Percentiles rank a stretch among this genome's conserved stretches.
Evolutionary conservation across 1,284 basidiomycete species (phyloP).

Genomic region (Ganoderma sinense): DNA sequence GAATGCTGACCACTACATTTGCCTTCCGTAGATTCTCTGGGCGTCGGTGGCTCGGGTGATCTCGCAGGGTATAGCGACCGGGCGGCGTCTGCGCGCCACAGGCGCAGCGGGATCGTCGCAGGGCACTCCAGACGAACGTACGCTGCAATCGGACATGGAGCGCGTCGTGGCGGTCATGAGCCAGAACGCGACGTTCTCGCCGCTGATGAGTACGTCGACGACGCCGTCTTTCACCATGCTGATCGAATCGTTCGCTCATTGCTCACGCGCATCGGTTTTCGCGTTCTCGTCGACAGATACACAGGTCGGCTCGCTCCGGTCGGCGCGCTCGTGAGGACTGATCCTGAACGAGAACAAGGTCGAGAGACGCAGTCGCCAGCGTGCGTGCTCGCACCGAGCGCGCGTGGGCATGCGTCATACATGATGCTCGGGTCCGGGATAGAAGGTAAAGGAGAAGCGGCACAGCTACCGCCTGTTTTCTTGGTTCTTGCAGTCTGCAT

Average conservation of each 20-base stretch:
- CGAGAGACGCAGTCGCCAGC: background rate
- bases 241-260: constrained; percentile 16
- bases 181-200: constrained; percentile 23
- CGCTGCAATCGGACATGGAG: constrained; percentile 18
- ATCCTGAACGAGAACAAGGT: constrained; percentile 4
- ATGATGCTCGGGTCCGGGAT: background rate
- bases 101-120: constrained; percentile 13
- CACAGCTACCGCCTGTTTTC: background rate
- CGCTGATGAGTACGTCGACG: constrained; percentile 27
- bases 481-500: background rate
- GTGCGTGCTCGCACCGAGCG: background rate
- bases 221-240: constrained; percentile 13
- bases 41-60: constrained; percentile 27
- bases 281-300: constrained; percentile 17
- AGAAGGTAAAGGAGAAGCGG: background rate
- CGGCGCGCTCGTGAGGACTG: constrained; percentile 1
- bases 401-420: background rate
- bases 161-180: constrained; percentile 21
- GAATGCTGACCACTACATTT: constrained; percentile 1
- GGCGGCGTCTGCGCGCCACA: constrained; percentile 22
- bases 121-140: constrained; percentile 25
- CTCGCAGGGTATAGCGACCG: constrained; percentile 17
- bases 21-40: constrained; percentile 24
- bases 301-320: constrained; percentile 18
- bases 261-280: constrained; percentile 17